Conservation (phyloP, 371 early-diverging fungal genomes). For the Mucor saturninus region DNA sequence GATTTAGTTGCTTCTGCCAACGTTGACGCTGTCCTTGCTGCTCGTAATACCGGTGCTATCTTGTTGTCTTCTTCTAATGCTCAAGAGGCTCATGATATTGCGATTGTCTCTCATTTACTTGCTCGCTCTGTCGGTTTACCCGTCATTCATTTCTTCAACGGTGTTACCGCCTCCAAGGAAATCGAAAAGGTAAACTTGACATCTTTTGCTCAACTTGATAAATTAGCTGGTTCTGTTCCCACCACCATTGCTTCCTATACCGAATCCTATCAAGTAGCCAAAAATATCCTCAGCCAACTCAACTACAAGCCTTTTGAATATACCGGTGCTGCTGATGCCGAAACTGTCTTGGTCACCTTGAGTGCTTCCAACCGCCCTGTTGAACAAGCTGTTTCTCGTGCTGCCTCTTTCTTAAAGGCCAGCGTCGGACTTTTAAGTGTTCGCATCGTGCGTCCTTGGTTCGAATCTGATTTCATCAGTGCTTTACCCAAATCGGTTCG, state of each 20-base stretch:
- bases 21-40: slow-evolving; percentile 71
- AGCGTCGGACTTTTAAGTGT: slow-evolving; percentile 74
- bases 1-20: slow-evolving; percentile 59
- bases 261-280: slow-evolving; percentile 49
- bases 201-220: slow-evolving; percentile 49
- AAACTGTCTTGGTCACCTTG: slow-evolving; percentile 77
- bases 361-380: slow-evolving; percentile 55
- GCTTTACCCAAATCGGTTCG: slow-evolving; percentile 67
- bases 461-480: slow-evolving; percentile 67
- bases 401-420: slow-evolving; percentile 26
- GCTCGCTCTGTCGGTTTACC: slow-evolving; percentile 64
- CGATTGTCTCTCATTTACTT: slow-evolving; percentile 70
- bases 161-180: slow-evolving; percentile 56
- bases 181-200: slow-evolving; percentile 55
- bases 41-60: slow-evolving; percentile 70
- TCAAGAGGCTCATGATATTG: slow-evolving; percentile 84
- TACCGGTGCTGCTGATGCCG: slow-evolving; percentile 70
- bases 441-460: slow-evolving; percentile 85
- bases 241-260: slow-evolving; percentile 10
- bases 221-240: slow-evolving; percentile 18
- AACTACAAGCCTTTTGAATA: slow-evolving; percentile 82
- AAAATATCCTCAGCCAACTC: slow-evolving; percentile 59
- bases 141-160: slow-evolving; percentile 80
- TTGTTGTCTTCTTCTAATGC: slow-evolving; percentile 72
- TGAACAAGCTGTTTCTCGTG: slow-evolving; percentile 47